Conservation (phyloP, 2,329 filamentous ascomycete species). For the Colletotrichum endophyticum region DNA sequence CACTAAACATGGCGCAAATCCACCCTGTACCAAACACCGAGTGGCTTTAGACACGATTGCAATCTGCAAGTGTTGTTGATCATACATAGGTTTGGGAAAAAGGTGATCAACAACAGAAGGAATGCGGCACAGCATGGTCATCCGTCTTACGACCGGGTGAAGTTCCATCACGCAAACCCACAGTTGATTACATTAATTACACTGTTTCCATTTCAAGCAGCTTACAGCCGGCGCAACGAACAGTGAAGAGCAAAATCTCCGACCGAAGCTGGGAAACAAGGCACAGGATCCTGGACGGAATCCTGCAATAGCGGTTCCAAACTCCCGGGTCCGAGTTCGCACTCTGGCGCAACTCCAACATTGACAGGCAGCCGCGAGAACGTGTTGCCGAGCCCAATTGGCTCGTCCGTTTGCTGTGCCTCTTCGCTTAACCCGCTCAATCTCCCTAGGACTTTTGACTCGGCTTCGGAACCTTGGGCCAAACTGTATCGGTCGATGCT, state of each 20-base stretch:
- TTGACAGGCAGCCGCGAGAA: neutral
- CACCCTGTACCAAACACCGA: neutral
- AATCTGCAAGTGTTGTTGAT: neutral
- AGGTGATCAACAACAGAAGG: neutral
- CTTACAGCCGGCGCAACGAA: neutral
- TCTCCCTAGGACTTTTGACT: neutral
- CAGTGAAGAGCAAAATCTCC: slow-evolving; percentile 5
- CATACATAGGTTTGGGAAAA: neutral
- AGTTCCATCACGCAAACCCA: neutral
- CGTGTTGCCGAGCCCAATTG: neutral
- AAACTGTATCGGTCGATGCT: neutral
- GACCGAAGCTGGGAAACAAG: slow-evolving; percentile 1
- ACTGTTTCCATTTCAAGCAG: slow-evolving; percentile 2
- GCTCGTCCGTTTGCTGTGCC: neutral
- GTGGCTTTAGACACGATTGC: neutral
- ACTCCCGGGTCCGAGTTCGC: neutral
- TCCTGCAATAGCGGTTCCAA: slow-evolving; percentile 13
- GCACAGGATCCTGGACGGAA: neutral
- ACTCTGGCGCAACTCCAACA: neutral
- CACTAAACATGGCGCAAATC: neutral
- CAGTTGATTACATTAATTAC: neutral
- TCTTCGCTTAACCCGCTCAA: neutral
- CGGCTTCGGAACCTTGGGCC: neutral
- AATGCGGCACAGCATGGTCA: neutral
- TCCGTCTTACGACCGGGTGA: neutral